Conservation (phyloP, 768 basidiomycete species). For the Calocybe indica region DNA sequence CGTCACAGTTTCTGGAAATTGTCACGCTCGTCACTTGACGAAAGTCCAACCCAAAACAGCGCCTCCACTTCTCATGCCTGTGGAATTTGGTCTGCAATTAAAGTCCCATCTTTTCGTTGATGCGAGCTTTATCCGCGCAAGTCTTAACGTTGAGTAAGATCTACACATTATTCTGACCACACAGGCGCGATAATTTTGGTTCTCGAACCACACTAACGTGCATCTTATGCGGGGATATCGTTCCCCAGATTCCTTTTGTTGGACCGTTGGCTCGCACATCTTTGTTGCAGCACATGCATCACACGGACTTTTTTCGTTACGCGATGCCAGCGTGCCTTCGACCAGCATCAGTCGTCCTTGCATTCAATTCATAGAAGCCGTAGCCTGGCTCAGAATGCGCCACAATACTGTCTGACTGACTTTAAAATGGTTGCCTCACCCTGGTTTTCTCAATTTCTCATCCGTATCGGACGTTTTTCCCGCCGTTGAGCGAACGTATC, state of each 20-base stretch:
- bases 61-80: slow-evolving; percentile 2
- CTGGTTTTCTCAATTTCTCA: no score
- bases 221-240: slow-evolving; percentile 4
- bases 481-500: no score
- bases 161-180: slow-evolving; percentile 3
- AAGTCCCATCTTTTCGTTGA: slow-evolving; percentile 2
- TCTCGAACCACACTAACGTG: not conserved
- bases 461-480: no score
- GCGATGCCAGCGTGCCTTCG: no score
- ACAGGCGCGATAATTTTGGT: slow-evolving; percentile 5
- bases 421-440: no score
- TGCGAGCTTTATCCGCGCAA: slow-evolving; percentile 9
- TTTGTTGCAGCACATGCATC: no score
- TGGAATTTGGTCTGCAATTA: slow-evolving; percentile 2
- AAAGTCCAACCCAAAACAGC: no score
- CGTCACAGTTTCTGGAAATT: slow-evolving; percentile 5
- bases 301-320: no score
- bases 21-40: slow-evolving; percentile 13
- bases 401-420: no score
- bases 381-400: no score
- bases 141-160: not conserved
- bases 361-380: no score
- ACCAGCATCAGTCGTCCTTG: no score
- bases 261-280: slow-evolving; percentile 9
- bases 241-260: slow-evolving; percentile 6